phyloP scores from a whole-genome alignment of 2,329 filamentous ascomycete species.

The Aspergillus texensis region DNA sequence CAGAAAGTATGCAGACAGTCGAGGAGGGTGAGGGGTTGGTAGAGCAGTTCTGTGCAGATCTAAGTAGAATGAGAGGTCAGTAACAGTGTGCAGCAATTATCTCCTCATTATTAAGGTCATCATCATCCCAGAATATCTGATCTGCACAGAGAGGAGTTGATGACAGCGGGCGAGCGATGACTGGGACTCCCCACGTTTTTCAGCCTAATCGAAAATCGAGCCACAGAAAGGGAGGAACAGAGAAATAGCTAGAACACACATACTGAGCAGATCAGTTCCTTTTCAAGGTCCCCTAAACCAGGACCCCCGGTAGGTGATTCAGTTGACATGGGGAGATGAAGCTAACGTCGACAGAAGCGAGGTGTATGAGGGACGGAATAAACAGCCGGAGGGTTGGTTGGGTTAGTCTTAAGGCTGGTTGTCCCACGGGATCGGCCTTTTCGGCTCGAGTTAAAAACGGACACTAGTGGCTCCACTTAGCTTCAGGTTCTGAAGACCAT shows the following conservation, averaged over 20 bases:
- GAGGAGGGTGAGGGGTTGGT: slow-evolving; percentile 85
- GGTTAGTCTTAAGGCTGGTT: not conserved
- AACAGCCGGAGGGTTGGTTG: slow-evolving; percentile 5
- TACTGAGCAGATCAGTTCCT: slow-evolving; percentile 93
- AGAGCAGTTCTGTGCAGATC: slow-evolving; percentile 97
- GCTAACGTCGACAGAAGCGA: not conserved
- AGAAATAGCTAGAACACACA: slow-evolving; percentile 43
- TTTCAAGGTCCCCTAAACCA: slow-evolving; percentile 72
- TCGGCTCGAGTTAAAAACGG: not conserved
- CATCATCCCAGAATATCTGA: not conserved
- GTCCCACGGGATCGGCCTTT: not conserved
- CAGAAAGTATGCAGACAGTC: slow-evolving; percentile 97
- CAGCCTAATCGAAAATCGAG: slow-evolving; percentile 1
- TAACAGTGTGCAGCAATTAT: not conserved
- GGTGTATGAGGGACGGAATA: not conserved
- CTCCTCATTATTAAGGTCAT: not conserved
- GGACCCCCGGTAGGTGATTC: slow-evolving; percentile 22
- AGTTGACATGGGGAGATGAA: slow-evolving; percentile 20
- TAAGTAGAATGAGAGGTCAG: slow-evolving; percentile 39
- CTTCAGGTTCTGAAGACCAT: not conserved
- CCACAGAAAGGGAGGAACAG: not conserved
- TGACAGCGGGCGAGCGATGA: not conserved
- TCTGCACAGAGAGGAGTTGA: not conserved
- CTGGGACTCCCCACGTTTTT: slow-evolving; percentile 2
- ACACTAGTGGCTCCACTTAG: not conserved